Evolutionary conservation across 495 filamentous ascomycete genomes (phyloP).

Genomic region (Podospora tetraspora): DNA sequence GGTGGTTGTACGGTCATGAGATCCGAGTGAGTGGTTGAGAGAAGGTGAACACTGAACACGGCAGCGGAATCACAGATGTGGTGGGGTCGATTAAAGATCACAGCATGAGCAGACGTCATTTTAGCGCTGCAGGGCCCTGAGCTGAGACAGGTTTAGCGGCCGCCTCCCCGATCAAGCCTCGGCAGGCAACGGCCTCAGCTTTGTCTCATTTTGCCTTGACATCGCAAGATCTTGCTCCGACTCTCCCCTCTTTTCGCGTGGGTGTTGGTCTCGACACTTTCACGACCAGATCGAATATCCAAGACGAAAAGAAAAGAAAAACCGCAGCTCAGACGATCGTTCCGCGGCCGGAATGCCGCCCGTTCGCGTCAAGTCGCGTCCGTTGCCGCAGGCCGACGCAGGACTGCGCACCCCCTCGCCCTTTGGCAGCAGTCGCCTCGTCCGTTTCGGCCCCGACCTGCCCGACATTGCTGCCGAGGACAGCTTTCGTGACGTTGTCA

Average conservation of each 20-base stretch:
- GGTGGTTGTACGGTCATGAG: not conserved
- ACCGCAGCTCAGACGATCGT: not conserved
- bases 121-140: not conserved
- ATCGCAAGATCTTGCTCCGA: not conserved
- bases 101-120: not conserved
- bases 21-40: not conserved
- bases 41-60: not conserved
- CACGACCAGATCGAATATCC: not conserved
- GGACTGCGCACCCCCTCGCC: slow-evolving; percentile 27
- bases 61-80: not conserved
- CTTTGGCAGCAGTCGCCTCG: slow-evolving; percentile 4
- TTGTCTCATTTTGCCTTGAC: not conserved
- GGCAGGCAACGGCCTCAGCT: not conserved
- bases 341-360: slow-evolving; percentile 30
- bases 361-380: slow-evolving; percentile 43
- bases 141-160: not conserved
- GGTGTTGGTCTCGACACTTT: not conserved
- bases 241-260: not conserved
- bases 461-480: slow-evolving; percentile 62
- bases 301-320: not conserved
- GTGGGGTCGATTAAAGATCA: not conserved
- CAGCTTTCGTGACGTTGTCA: slow-evolving; percentile 58
- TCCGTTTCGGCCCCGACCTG: slow-evolving; percentile 37
- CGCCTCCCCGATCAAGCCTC: not conserved
- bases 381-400: slow-evolving; percentile 19